These are phyloP conservation scores for Mallotus japonicus DNA, from an alignment of 441 rosid species.

Conservation along the genomic window DNA sequence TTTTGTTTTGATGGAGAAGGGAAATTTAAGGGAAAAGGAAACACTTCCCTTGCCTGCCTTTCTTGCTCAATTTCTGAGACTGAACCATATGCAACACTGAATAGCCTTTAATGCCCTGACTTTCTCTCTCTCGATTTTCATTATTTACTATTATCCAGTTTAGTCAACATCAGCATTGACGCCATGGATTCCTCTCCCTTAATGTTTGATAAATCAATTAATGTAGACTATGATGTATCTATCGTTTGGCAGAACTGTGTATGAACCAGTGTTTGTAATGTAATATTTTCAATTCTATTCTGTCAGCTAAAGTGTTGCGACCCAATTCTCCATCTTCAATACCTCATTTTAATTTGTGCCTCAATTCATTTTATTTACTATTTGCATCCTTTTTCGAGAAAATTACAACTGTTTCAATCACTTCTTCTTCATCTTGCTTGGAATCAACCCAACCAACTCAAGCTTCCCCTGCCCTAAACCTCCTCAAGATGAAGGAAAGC, in stretches of 20 bases:
- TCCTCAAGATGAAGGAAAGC: neutral
- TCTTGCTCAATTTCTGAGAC: constrained; percentile 31
- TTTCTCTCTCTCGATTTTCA: constrained; percentile 16
- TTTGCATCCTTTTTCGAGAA: neutral
- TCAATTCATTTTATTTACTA: no score
- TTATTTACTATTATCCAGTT: constrained; percentile 35
- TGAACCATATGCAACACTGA: constrained; percentile 41
- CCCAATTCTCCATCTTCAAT: neutral
- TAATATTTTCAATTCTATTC: constrained; percentile 11
- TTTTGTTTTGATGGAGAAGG: constrained; percentile 8
- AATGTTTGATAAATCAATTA: constrained; percentile 19
- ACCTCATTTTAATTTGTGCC: no score
- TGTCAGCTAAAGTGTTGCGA: constrained; percentile 32
- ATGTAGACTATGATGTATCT: constrained; percentile 23
- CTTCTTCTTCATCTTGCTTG: no score
- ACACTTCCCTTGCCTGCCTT: constrained; percentile 14
- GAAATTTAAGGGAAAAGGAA: neutral
- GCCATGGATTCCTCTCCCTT: constrained; percentile 40
- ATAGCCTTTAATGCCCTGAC: constrained; percentile 40
- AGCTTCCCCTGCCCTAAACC: neutral
- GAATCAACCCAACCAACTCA: neutral
- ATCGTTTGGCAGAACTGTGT: constrained; percentile 12
- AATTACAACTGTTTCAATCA: no score
- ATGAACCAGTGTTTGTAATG: neutral
- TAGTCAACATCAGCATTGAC: constrained; percentile 62